Evolutionary conservation across 768 basidiomycete species (phyloP).

Genomic region (Lactifluus echinatus): DNA sequence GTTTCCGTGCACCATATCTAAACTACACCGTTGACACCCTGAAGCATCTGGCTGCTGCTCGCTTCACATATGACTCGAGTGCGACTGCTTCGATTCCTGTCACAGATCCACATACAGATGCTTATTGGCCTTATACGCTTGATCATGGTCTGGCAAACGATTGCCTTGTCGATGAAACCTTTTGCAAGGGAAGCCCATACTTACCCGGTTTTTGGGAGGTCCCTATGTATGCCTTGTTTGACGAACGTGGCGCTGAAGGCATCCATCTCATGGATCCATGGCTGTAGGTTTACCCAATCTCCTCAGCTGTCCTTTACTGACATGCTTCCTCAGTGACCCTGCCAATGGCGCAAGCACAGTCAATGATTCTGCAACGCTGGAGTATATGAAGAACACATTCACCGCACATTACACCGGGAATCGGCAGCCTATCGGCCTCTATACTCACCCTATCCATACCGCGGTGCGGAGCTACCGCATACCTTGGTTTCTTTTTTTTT

Average conservation of each 20-base stretch:
- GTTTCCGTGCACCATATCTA: constrained; percentile 75
- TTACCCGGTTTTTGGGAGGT: constrained; percentile 79
- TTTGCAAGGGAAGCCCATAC: constrained; percentile 62
- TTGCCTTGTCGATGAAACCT: constrained; percentile 48
- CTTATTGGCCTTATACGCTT: constrained; percentile 78
- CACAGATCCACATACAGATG: constrained; percentile 56
- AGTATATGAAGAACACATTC: constrained; percentile 69
- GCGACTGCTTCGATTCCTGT: constrained; percentile 55
- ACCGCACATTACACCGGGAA: constrained; percentile 65
- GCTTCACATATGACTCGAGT: constrained; percentile 68
- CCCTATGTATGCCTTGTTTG: constrained; percentile 77
- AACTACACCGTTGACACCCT: constrained; percentile 58
- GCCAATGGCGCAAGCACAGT: constrained; percentile 42
- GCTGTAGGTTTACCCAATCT: constrained; percentile 42
- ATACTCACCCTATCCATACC: constrained; percentile 75
- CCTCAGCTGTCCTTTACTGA: not conserved
- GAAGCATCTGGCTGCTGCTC: constrained; percentile 40
- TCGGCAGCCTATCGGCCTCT: constrained; percentile 72
- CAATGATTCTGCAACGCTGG: constrained; percentile 56
- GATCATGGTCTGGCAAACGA: constrained; percentile 76
- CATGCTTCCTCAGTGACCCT: constrained; percentile 28
- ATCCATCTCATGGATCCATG: constrained; percentile 78
- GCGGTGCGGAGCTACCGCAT: constrained; percentile 33
- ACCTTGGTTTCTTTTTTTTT: not conserved
- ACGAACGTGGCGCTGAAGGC: constrained; percentile 43